Percentiles rank a stretch among this genome's conserved stretches.
phyloP scores from a whole-genome alignment of 192 early-diverging fungal species.

The Rhizophlyctis rosea region DNA sequence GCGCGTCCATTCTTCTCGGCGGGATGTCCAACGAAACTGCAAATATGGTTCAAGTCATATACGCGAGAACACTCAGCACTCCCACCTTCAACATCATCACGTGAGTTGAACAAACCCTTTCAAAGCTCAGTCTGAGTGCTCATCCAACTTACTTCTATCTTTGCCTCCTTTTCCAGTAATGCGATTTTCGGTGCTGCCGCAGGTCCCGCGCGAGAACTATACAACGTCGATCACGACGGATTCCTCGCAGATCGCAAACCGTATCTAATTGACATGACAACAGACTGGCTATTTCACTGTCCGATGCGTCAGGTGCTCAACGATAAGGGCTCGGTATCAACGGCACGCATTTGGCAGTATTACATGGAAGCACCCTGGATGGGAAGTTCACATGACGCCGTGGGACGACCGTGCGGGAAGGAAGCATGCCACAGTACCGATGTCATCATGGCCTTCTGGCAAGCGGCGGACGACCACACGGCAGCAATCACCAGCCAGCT shows the following conservation, averaged over 20 bases:
- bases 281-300: constrained; percentile 25
- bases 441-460: too few relatives aligned
- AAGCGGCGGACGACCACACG: too few relatives aligned
- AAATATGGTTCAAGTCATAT: constrained; percentile 13
- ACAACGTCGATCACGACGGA: constrained; percentile 1
- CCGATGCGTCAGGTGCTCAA: constrained; percentile 10
- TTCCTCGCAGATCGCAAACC: constrained; percentile 20
- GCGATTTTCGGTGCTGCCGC: constrained; percentile 10
- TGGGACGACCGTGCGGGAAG: constrained; percentile 27
- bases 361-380: constrained; percentile 29
- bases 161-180: constrained; percentile 10
- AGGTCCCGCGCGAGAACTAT: constrained; percentile 2
- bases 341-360: constrained; percentile 16
- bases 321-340: neutral
- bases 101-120: too few relatives aligned
- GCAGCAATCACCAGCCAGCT: too few relatives aligned
- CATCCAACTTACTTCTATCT: too few relatives aligned
- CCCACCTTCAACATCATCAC: constrained; percentile 20
- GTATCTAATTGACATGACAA: constrained; percentile 10
- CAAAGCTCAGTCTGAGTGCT: too few relatives aligned
- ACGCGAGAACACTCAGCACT: constrained; percentile 7
- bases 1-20: too few relatives aligned
- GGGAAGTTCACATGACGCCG: constrained; percentile 22
- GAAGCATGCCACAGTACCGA: constrained; percentile 32
- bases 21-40: constrained; percentile 28